Percentiles rank a stretch among this genome's conserved stretches.
These are phyloP conservation scores for Abrus pulchellus DNA, from an alignment of 306 rosid genomes.

Conservation along the genomic window DNA sequence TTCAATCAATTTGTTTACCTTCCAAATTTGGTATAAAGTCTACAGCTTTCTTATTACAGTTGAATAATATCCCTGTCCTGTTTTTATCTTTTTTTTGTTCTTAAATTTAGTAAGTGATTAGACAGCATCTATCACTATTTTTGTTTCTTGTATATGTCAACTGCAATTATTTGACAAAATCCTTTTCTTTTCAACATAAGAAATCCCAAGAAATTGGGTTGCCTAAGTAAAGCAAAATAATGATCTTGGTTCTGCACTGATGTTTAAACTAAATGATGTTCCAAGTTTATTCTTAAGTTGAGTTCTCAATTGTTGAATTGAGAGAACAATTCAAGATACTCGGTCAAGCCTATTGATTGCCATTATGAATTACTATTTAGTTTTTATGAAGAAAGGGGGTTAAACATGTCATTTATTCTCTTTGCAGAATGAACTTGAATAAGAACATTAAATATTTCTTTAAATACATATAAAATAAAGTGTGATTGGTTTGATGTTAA, in stretches of 20 bases:
- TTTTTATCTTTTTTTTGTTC: not conserved
- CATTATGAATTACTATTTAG: not conserved
- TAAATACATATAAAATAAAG: not conserved
- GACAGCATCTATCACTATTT: not conserved
- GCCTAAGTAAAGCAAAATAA: not conserved
- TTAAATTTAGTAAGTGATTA: not conserved
- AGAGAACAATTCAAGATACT: constrained; percentile 4
- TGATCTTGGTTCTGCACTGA: constrained; percentile 25
- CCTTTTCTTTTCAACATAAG: constrained; percentile 13
- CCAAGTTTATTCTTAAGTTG: constrained; percentile 7
- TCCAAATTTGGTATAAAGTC: not conserved
- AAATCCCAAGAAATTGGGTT: not conserved
- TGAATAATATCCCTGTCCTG: constrained; percentile 2
- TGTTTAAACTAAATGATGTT: constrained; percentile 34
- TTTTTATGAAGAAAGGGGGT: not conserved
- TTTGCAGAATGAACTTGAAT: constrained; percentile 15
- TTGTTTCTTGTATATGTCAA: not conserved
- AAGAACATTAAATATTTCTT: not conserved
- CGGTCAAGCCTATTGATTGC: constrained; percentile 8
- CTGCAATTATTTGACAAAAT: not conserved
- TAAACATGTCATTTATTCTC: constrained; percentile 26
- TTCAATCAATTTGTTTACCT: constrained; percentile 2
- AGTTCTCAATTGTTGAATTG: constrained; percentile 5
- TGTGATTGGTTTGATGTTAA: constrained; percentile 9
- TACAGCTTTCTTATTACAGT: constrained; percentile 5